A percentile compares a stretch with the other conserved stretches of the same genome.
These are phyloP conservation scores for Petunia hybrid DNA, from an alignment of 305 asterid genomes.

Conservation along the genomic window DNA sequence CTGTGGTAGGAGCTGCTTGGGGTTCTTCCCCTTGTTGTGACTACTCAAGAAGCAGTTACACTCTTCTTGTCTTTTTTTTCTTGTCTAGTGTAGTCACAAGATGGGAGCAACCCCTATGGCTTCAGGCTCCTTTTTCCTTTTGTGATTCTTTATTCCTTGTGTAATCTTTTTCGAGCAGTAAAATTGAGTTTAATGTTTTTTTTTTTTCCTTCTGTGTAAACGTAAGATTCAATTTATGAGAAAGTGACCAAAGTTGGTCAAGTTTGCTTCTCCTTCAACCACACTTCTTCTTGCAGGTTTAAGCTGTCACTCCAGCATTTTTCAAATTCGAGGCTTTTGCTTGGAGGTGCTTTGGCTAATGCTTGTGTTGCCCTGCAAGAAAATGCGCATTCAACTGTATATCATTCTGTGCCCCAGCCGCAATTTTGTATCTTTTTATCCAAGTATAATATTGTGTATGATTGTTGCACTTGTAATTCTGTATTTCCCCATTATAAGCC, in stretches of 20 bases:
- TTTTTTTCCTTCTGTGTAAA: neutral
- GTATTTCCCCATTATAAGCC: neutral
- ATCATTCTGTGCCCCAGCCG: conserved; percentile 20
- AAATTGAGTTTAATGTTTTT: neutral
- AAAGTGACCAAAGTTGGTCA: neutral
- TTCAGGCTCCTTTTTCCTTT: neutral
- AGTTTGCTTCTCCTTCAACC: conserved; percentile 25
- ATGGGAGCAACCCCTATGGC: neutral
- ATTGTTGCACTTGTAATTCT: conserved; percentile 21
- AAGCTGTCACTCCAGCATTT: conserved; percentile 23
- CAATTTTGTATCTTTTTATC: conserved; percentile 29
- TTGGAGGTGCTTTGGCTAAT: neutral
- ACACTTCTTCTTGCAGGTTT: conserved; percentile 30
- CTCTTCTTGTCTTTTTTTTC: neutral
- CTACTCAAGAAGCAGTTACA: neutral
- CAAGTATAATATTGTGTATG: neutral
- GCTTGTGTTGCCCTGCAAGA: conserved; percentile 1
- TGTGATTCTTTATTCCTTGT: conserved; percentile 7
- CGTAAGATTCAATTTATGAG: neutral
- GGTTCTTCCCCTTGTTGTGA: neutral
- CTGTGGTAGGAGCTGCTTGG: neutral
- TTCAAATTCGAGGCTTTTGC: conserved; percentile 30
- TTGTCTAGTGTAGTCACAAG: neutral
- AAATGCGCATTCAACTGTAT: conserved; percentile 18
- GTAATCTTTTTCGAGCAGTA: neutral